These are phyloP conservation scores for Zymoseptoria brevis DNA, from an alignment of 2,329 filamentous ascomycete species.

Conservation along the genomic window DNA sequence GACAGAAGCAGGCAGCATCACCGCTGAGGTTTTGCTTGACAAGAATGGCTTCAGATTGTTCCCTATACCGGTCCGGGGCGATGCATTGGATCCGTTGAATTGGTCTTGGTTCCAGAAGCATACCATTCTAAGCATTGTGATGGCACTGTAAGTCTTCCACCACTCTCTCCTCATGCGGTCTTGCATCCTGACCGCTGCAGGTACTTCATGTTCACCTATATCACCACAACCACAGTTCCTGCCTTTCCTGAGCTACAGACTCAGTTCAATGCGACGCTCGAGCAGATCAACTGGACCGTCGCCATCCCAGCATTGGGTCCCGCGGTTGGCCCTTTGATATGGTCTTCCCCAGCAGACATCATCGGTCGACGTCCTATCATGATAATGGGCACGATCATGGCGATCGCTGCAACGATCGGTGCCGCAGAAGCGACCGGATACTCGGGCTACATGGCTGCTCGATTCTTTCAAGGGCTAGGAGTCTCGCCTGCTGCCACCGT, in stretches of 20 bases:
- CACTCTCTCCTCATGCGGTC: not conserved
- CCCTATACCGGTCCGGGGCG: constrained; percentile 8
- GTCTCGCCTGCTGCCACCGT: constrained; percentile 14
- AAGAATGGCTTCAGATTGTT: constrained; percentile 13
- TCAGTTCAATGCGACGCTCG: constrained; percentile 10
- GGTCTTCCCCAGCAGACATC: constrained; percentile 15
- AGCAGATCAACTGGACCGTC: constrained; percentile 16
- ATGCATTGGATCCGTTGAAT: constrained; percentile 13
- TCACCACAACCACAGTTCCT: constrained; percentile 15
- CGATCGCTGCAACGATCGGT: constrained; percentile 13
- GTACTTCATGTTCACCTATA: constrained; percentile 17
- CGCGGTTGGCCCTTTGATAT: constrained; percentile 9
- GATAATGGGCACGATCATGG: constrained; percentile 12
- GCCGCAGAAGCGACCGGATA: constrained; percentile 7
- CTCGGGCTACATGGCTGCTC: constrained; percentile 12
- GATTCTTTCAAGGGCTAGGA: constrained; percentile 15
- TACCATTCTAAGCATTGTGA: constrained; percentile 10
- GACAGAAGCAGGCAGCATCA: constrained; percentile 6
- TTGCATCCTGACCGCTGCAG: constrained; percentile 2
- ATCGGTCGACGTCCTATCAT: constrained; percentile 14
- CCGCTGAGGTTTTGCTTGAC: constrained; percentile 9
- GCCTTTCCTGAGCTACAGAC: constrained; percentile 11
- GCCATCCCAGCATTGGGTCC: constrained; percentile 14
- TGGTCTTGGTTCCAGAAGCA: constrained; percentile 13
- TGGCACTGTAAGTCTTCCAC: constrained; percentile 8